Evolutionary conservation across 1,139 yeast genomes (phyloP).

Genomic region (Candida pseudoviswanathii): DNA sequence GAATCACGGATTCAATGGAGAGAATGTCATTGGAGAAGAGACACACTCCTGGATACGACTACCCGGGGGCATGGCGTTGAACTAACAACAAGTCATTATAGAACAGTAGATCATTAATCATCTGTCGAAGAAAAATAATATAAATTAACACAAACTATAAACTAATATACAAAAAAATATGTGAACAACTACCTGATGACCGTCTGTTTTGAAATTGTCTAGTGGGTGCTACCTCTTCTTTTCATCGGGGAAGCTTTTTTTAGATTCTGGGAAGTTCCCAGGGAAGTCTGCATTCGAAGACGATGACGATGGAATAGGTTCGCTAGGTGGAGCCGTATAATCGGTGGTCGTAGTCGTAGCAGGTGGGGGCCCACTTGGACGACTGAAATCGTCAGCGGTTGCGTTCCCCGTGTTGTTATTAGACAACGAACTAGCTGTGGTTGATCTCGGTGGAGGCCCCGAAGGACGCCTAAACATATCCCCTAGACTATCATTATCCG

Average conservation of each 20-base stretch:
- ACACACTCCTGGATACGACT: slow-evolving; percentile 47
- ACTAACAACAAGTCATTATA: background rate
- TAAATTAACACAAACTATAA: background rate
- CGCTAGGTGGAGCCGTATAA: background rate
- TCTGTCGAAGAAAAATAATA: too few species aligned
- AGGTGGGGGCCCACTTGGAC: slow-evolving; percentile 5
- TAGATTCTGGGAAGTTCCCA: background rate
- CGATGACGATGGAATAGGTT: background rate
- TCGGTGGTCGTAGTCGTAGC: slow-evolving; percentile 1
- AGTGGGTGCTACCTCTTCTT: background rate
- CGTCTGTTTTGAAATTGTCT: too few species aligned
- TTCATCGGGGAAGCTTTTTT: background rate
- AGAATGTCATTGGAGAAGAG: slow-evolving; percentile 41
- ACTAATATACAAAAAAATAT: background rate
- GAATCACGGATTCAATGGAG: slow-evolving; percentile 49
- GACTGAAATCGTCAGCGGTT: background rate
- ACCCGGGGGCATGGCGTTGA: slow-evolving; percentile 31
- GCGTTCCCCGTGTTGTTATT: background rate
- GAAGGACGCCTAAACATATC: slow-evolving; percentile 11
- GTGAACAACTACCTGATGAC: background rate
- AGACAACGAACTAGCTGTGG: background rate
- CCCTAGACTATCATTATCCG: slow-evolving; percentile 11
- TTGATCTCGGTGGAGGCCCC: slow-evolving; percentile 7
- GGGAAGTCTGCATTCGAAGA: background rate
- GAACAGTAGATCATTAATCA: too few species aligned